Conservation (phyloP, 75 land plant genomes). For the Sequoiadendron giganteum region DNA sequence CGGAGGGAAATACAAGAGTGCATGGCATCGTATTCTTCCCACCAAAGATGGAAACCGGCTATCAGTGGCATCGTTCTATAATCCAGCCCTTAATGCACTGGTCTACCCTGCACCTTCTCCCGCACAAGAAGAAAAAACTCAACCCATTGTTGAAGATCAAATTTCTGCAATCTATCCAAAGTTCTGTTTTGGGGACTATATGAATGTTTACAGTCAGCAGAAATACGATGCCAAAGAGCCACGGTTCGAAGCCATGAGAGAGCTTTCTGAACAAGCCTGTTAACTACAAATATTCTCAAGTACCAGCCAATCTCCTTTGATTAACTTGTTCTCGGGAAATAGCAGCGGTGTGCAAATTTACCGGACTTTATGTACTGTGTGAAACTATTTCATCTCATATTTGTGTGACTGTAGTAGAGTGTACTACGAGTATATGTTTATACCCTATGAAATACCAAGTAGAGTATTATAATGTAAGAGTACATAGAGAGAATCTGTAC, state of each 20-base stretch:
- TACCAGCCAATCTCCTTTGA: no score
- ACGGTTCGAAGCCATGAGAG: constrained; percentile 62
- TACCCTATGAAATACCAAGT: no score
- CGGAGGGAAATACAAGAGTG: constrained; percentile 67
- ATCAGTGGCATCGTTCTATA: constrained; percentile 69
- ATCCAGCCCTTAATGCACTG: constrained; percentile 58
- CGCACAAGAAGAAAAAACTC: not conserved
- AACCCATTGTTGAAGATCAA: constrained; percentile 28
- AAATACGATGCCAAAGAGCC: constrained; percentile 68
- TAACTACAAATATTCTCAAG: no score
- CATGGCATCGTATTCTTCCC: constrained; percentile 24
- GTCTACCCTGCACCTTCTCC: constrained; percentile 54
- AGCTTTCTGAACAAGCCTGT: not conserved
- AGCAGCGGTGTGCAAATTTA: no score
- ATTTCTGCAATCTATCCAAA: constrained; percentile 30
- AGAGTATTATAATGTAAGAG: no score
- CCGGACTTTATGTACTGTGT: no score
- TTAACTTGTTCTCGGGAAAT: no score
- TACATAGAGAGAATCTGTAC: no score
- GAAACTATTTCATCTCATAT: no score
- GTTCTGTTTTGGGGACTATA: constrained; percentile 64
- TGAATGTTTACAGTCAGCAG: constrained; percentile 51
- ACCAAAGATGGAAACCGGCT: constrained; percentile 46
- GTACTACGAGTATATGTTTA: no score
- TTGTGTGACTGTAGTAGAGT: no score